Evolutionary conservation across 768 basidiomycete species (phyloP).

Genomic region (Glaciozyma antarctica): DNA sequence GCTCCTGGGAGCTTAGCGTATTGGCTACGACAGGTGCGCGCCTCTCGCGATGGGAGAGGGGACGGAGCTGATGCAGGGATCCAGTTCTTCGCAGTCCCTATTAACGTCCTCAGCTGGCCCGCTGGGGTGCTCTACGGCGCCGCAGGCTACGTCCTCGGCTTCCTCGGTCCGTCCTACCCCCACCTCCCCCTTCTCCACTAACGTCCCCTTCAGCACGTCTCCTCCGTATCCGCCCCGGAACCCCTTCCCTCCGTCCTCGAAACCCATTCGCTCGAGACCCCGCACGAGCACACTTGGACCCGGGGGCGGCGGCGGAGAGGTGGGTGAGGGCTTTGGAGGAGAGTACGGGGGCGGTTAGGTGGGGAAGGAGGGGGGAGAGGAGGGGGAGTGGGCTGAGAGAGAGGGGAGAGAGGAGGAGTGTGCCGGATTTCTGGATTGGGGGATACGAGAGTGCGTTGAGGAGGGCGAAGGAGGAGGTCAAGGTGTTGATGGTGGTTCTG

Average conservation of each 20-base stretch:
- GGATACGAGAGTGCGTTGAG: constrained; percentile 72
- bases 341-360: constrained; percentile 36
- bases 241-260: constrained; percentile 43
- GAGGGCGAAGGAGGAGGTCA: constrained; percentile 58
- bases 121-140: constrained; percentile 13
- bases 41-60: no score
- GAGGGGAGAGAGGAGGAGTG: neutral
- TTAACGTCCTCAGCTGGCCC: constrained; percentile 18
- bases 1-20: constrained; percentile 1
- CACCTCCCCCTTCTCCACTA: neutral
- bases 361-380: neutral
- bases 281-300: constrained; percentile 33
- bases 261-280: constrained; percentile 29
- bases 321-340: constrained; percentile 77
- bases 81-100: constrained; percentile 7
- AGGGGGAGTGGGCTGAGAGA: neutral
- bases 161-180: constrained; percentile 1
- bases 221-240: constrained; percentile 41
- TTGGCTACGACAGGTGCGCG: constrained; percentile 19
- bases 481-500: constrained; percentile 69
- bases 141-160: constrained; percentile 4
- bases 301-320: constrained; percentile 55
- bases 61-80: neutral
- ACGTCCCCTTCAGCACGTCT: constrained; percentile 10
- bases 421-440: constrained; percentile 68